Base-by-base conservation (phyloP, 129 eudicot species). In the Logfia minima region DNA sequence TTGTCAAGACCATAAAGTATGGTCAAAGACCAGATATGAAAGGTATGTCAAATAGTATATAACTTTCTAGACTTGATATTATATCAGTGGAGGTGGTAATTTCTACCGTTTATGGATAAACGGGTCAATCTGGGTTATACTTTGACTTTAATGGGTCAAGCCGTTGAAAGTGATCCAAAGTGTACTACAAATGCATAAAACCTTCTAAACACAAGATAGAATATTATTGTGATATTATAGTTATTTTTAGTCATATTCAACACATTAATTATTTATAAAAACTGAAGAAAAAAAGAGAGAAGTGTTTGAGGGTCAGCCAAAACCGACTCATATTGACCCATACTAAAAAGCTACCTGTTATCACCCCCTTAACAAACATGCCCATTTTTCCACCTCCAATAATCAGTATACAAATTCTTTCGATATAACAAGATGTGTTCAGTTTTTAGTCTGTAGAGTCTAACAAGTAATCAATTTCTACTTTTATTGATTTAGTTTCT, bases 21-120 rank as follows among this genome's bases (percentile, higher is more conserved):
- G 96, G 96, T 53, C 83, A 84, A 82, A 85, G 98, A 77, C 98
- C 98, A 62, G 85, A 88, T 69, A 80, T 92, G 31, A 65, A 64
- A 88, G 98, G 98, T 92, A 82, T 64, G 66, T 74, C 34, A 16
- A 16, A 5, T 16, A 22, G 56, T 48, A 68, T 77, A 8, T 63
- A 17, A 18, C 13, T 34, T 61, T 35, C 4, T 19, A n/a, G 2
- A 55, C 61, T 55, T 17, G 6, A 39, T 5, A 34, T 34, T 34
- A 34, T 34, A 34, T 34, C 37, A 34, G 3, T 37, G 16, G 17
- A 67, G 5, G 24, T 18, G 28, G 18, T 34, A 17, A 37, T n/a
- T 66, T 35, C 17, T 3, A 19, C 59, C 59, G n/a, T 21, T 52
- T 10, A 13, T 4, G n/a, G 59, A 16, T 18, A 55, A 55, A 55